Conservation (phyloP, 352 stramenopile genomes). For the Phytophthora fragariae region DNA sequence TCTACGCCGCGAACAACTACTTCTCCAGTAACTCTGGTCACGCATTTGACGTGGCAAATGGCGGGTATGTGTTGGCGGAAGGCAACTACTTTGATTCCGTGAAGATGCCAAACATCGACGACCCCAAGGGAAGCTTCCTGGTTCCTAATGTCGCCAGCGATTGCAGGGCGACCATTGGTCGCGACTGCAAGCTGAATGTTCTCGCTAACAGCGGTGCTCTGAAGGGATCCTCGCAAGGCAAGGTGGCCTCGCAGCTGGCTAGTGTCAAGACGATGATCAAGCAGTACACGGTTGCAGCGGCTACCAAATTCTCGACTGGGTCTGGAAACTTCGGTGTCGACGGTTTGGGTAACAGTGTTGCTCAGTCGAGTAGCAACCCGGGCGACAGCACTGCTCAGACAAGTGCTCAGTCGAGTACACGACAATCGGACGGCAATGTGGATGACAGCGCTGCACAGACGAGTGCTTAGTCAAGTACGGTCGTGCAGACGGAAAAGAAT, state of each 20-base stretch:
- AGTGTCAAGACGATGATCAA: background rate
- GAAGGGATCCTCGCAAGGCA: background rate
- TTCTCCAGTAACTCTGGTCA: constrained; percentile 38
- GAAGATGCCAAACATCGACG: background rate
- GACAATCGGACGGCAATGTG: background rate
- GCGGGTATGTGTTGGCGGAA: background rate
- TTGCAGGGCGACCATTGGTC: too few species aligned
- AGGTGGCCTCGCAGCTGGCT: constrained; percentile 4
- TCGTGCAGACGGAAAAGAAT: background rate
- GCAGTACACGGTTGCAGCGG: background rate
- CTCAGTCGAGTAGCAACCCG: background rate
- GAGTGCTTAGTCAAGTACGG: too few species aligned
- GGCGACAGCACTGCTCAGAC: background rate
- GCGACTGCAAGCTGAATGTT: background rate
- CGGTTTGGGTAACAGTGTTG: background rate
- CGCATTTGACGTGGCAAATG: background rate
- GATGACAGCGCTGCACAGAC: too few species aligned
- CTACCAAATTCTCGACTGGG: background rate
- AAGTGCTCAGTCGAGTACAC: background rate
- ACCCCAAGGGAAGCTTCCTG: background rate
- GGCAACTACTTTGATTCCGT: background rate
- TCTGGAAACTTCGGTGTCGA: background rate
- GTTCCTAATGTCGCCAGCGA: too few species aligned
- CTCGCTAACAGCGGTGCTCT: background rate
- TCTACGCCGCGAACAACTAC: constrained; percentile 53